phyloP scores from a whole-genome alignment of 257 asterid species.

The Verbena officinalis region DNA sequence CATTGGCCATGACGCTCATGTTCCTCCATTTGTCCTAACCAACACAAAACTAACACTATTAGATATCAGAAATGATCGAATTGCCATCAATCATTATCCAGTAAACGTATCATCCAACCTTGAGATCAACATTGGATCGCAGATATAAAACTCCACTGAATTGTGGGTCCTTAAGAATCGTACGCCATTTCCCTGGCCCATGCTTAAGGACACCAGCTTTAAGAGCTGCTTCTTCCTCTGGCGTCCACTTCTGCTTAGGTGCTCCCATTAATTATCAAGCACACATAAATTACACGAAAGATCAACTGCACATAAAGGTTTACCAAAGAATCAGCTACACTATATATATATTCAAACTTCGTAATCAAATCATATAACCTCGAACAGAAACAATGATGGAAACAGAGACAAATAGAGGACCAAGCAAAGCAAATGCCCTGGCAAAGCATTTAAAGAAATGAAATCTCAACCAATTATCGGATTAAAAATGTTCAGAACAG shows the following conservation, averaged over 20 bases:
- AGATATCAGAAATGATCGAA: conserved; percentile 11
- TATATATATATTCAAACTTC: neutral
- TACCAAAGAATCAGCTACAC: conserved; percentile 8
- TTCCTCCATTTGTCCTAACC: conserved; percentile 78
- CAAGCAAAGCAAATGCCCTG: neutral
- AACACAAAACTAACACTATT: conserved; percentile 12
- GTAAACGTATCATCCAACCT: conserved; percentile 40
- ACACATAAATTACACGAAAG: neutral
- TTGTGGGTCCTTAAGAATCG: conserved; percentile 73
- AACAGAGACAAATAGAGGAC: neutral
- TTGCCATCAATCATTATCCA: conserved; percentile 5
- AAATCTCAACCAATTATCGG: conserved; percentile 3
- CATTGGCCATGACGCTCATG: conserved; percentile 70
- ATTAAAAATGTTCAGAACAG: neutral
- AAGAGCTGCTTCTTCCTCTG: conserved; percentile 85
- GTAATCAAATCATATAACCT: neutral
- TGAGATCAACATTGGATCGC: conserved; percentile 72
- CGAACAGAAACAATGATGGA: neutral
- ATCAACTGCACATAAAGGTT: conserved; percentile 23
- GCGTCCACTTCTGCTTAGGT: conserved; percentile 80
- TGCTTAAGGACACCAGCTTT: conserved; percentile 77
- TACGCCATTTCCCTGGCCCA: conserved; percentile 80
- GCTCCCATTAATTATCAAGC: conserved; percentile 56
- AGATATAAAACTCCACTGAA: conserved; percentile 55
- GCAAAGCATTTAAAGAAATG: neutral